Percentiles rank a stretch among this genome's conserved stretches.
phyloP scores from a whole-genome alignment of 2,329 filamentous ascomycete species.

The Madurella fahalii region DNA sequence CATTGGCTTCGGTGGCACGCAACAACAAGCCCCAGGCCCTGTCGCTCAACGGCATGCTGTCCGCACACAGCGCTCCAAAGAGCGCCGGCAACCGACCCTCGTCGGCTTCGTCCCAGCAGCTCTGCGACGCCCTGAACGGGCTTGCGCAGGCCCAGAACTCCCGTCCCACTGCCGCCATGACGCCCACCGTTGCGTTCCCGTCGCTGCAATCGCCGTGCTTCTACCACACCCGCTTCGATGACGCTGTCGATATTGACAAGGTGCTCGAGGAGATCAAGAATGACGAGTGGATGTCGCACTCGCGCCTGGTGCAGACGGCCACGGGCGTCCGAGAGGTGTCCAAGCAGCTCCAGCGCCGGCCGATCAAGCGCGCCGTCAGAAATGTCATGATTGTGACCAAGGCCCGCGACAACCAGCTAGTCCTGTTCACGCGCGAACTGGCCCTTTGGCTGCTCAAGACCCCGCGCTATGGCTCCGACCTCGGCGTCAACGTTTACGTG shows the following conservation, averaged over 20 bases:
- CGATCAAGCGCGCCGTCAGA: conserved; percentile 84
- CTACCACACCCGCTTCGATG: conserved; percentile 95
- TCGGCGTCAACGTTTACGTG: conserved; percentile 98
- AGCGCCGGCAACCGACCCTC: conserved; percentile 37
- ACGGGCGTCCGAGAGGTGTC: conserved; percentile 93
- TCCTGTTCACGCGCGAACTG: conserved; percentile 82
- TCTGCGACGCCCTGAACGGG: conserved; percentile 58
- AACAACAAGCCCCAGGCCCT: conserved; percentile 60
- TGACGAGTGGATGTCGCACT: conserved; percentile 88
- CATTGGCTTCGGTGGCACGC: conserved; percentile 63
- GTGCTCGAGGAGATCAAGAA: conserved; percentile 91
- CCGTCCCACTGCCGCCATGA: conserved; percentile 37
- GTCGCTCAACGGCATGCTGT: conserved; percentile 58
- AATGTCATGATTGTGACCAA: conserved; percentile 99
- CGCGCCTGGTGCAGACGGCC: conserved; percentile 88
- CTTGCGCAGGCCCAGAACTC: conserved; percentile 38
- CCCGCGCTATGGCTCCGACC: conserved; percentile 79
- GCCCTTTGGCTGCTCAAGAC: conserved; percentile 83
- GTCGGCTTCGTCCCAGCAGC: conserved; percentile 53
- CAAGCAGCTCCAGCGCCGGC: conserved; percentile 86
- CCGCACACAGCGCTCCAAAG: conserved; percentile 35
- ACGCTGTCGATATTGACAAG: conserved; percentile 90
- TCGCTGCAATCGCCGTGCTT: conserved; percentile 90
- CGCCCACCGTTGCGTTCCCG: conserved; percentile 52
- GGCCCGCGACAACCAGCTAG: conserved; percentile 89